A percentile compares a stretch with the other conserved stretches of the same genome.
phyloP scores from a whole-genome alignment of 208 protist genomes.

The Trypanosoma mega region DNA sequence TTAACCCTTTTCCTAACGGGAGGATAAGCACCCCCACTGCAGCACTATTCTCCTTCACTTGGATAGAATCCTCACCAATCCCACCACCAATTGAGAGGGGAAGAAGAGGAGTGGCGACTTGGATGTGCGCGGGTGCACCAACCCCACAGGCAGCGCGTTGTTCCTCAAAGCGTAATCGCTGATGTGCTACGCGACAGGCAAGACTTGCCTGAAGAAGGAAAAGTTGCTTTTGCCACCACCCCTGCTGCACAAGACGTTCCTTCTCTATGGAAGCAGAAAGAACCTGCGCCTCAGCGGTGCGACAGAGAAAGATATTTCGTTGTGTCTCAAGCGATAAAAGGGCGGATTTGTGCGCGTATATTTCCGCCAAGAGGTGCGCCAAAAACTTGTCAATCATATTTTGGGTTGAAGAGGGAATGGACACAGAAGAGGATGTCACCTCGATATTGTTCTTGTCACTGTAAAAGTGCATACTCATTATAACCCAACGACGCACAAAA shows the following conservation, averaged over 20 bases:
- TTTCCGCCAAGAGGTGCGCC: neutral
- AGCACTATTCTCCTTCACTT: neutral
- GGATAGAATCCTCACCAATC: too few relatives aligned
- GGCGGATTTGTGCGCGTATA: slow-evolving; percentile 5
- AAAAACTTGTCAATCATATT: neutral
- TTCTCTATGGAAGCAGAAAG: neutral
- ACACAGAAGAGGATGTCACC: neutral
- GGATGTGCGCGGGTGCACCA: neutral
- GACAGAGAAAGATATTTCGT: neutral
- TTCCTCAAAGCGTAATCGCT: slow-evolving; percentile 1
- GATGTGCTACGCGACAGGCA: neutral
- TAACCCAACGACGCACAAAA: too few relatives aligned
- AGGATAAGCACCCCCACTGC: neutral
- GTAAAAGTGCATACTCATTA: too few relatives aligned
- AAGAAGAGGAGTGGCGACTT: neutral
- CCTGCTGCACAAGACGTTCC: slow-evolving; percentile 1
- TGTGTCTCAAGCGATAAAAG: slow-evolving; percentile 14
- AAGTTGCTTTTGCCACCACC: slow-evolving; percentile 1
- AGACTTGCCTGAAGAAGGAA: neutral
- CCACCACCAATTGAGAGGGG: neutral
- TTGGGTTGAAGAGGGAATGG: neutral
- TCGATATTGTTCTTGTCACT: too few relatives aligned
- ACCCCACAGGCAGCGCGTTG: neutral
- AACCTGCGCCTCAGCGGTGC: neutral
- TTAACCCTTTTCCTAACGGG: neutral